Percentiles rank a stretch among this genome's conserved stretches.
phyloP scores from a whole-genome alignment of 2,329 filamentous ascomycete genomes.

The Blastomyces silverae region DNA sequence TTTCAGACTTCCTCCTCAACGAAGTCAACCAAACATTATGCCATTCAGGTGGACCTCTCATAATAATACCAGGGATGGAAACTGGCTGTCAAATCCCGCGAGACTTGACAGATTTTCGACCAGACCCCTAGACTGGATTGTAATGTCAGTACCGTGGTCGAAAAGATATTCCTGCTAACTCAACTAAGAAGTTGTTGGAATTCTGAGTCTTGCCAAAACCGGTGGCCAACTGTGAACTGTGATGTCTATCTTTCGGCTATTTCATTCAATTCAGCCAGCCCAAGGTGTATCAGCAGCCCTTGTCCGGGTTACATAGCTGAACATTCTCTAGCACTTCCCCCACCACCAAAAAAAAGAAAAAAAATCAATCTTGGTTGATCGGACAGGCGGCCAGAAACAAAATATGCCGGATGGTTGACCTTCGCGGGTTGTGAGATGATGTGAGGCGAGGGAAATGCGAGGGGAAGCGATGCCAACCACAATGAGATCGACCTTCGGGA shows the following conservation, averaged over 20 bases:
- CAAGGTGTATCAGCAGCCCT: background rate
- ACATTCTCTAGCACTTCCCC: background rate
- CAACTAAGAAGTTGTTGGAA: slow-evolving; percentile 10
- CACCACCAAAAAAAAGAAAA: no score
- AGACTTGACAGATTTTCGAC: background rate
- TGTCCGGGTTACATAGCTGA: background rate
- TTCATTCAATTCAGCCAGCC: slow-evolving; percentile 10
- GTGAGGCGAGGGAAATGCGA: background rate
- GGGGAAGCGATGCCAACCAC: background rate
- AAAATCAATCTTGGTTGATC: background rate
- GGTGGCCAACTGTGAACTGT: background rate
- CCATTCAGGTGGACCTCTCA: background rate
- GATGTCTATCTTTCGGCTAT: background rate
- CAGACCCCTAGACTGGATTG: slow-evolving; percentile 1
- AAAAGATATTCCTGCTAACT: slow-evolving; percentile 1
- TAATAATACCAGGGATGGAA: background rate
- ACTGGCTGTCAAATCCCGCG: background rate
- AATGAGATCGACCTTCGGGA: background rate
- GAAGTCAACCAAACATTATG: background rate
- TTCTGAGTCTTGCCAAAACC: background rate
- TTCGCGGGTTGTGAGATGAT: background rate
- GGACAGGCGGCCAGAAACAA: background rate
- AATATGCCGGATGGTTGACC: background rate
- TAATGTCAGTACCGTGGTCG: slow-evolving; percentile 8
- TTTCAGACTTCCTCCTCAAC: background rate